Evolutionary conservation across 306 rosid species (phyloP).

Genomic region (Cicer chorassanicum): DNA sequence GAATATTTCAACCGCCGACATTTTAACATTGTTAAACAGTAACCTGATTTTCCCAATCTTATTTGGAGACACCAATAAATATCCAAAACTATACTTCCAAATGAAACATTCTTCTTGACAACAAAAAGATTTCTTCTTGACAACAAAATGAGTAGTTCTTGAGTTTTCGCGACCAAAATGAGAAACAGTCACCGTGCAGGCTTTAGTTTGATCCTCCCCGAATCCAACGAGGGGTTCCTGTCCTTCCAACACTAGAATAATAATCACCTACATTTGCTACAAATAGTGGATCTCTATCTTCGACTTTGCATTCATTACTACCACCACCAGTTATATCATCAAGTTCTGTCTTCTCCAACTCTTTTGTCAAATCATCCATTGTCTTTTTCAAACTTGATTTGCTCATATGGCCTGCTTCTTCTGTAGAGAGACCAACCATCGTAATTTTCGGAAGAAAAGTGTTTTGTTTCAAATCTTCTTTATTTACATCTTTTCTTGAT

Average conservation of each 20-base stretch:
- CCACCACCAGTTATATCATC: conserved; percentile 48
- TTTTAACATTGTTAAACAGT: conserved; percentile 9
- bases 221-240: conserved; percentile 69
- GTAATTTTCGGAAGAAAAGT: conserved; percentile 88
- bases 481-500: conserved; percentile 46
- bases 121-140: conserved; percentile 33
- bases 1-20: conserved; percentile 44
- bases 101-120: conserved; percentile 27
- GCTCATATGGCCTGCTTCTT: conserved; percentile 74
- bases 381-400: conserved; percentile 78
- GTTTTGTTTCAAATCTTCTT: conserved; percentile 50
- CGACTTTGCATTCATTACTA: conserved; percentile 51
- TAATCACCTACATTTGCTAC: conserved; percentile 96
- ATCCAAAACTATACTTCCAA: conserved; percentile 37
- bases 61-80: conserved; percentile 36
- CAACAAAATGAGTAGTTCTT: conserved; percentile 48
- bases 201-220: conserved; percentile 63
- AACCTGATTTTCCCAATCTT: conserved; percentile 23
- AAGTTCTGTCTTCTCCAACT: conserved; percentile 80
- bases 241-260: conserved; percentile 71
- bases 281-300: conserved; percentile 90
- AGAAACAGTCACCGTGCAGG: background rate
- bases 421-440: conserved; percentile 92
- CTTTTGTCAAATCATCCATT: conserved; percentile 83
- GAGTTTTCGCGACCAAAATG: conserved; percentile 12